These are phyloP conservation scores for Magnusiomyces suaveolens DNA, from an alignment of 1,139 yeast genomes.

Conservation along the genomic window DNA sequence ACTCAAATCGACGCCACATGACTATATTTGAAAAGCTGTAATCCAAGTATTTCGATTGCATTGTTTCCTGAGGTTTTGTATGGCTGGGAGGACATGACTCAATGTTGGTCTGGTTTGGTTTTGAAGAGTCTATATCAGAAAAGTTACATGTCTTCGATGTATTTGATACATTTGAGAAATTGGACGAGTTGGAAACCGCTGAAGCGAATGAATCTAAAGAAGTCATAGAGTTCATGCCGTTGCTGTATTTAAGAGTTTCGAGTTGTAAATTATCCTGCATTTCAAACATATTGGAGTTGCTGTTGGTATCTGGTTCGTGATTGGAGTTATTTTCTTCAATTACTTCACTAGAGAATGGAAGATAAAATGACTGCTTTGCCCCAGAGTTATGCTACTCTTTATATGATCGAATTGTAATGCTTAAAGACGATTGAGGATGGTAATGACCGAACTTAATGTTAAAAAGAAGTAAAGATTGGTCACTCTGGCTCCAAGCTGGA, in stretches of 20 bases:
- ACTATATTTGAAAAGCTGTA: constrained; percentile 13
- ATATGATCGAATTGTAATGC: not conserved
- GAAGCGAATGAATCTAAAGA: not conserved
- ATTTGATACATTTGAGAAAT: not conserved
- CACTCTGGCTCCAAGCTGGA: not conserved
- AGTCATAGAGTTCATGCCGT: not conserved
- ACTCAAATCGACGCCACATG: constrained; percentile 18
- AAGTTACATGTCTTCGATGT: not conserved
- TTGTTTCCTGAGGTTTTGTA: not conserved
- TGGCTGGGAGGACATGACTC: not conserved
- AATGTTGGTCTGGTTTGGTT: not conserved
- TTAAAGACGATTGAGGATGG: not conserved
- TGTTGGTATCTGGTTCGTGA: not conserved
- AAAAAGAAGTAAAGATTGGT: not conserved
- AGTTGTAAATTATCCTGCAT: too few species aligned
- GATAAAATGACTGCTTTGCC: not conserved
- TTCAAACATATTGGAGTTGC: too few species aligned
- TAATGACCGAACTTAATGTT: not conserved
- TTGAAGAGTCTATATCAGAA: not conserved
- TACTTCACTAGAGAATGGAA: not conserved
- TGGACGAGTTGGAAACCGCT: not conserved
- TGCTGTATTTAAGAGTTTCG: too few species aligned
- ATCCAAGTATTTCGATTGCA: constrained; percentile 6
- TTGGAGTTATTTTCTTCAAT: too few species aligned
- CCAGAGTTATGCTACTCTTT: not conserved